A percentile compares a stretch with the other conserved stretches of the same genome.
These are phyloP conservation scores for Phaffia tasmanica DNA, from an alignment of 768 basidiomycete species.

Conservation along the genomic window DNA sequence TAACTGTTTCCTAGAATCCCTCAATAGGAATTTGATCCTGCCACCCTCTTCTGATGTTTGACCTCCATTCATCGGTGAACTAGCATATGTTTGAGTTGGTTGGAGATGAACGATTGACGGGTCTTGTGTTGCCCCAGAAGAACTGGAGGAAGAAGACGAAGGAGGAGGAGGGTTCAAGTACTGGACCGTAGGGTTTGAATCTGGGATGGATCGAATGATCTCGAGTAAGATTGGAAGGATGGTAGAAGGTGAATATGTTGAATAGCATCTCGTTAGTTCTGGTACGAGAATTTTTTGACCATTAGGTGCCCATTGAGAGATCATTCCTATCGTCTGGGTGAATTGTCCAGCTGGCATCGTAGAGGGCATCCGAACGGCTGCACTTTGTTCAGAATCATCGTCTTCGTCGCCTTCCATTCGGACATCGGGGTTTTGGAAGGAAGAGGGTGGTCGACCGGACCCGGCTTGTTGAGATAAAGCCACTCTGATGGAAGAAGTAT, in stretches of 20 bases:
- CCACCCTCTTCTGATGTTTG: conserved; percentile 9
- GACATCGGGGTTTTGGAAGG: neutral
- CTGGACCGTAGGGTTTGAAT: conserved; percentile 5
- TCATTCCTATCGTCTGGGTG: conserved; percentile 16
- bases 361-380: neutral
- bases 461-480: neutral
- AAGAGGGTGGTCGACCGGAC: neutral
- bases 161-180: conserved; percentile 1
- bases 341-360: conserved; percentile 3
- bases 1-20: conserved; percentile 20
- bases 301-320: conserved; percentile 14
- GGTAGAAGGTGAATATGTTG: conserved; percentile 14
- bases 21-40: conserved; percentile 21
- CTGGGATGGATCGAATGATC: conserved; percentile 10
- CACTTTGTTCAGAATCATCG: neutral
- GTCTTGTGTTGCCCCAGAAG: neutral
- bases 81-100: neutral
- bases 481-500: neutral
- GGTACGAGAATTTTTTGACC: conserved; percentile 1
- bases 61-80: neutral
- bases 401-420: neutral
- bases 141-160: neutral
- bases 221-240: conserved; percentile 21
- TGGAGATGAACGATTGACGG: neutral
- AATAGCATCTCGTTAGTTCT: conserved; percentile 21